Percentiles rank a stretch among this genome's conserved stretches.
Conservation (phyloP, 768 basidiomycete species). For the Sistotremastrum niveocremeum region DNA sequence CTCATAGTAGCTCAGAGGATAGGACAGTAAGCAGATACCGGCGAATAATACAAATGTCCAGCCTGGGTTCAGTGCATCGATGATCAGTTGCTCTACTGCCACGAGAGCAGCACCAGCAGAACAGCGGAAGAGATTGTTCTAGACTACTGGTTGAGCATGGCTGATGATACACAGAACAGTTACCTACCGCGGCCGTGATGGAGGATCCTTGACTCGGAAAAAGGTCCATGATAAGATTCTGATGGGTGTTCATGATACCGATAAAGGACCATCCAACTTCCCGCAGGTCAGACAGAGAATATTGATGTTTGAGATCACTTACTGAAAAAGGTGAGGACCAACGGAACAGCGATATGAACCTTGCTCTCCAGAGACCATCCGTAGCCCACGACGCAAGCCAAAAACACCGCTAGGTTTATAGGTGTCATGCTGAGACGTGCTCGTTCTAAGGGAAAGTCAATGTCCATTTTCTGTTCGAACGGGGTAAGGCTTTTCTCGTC, state of each 20-base stretch:
- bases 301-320: neutral
- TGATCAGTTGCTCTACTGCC: slow-evolving; percentile 2
- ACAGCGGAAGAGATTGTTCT: slow-evolving; percentile 4
- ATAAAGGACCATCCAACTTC: neutral
- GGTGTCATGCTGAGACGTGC: slow-evolving; percentile 13
- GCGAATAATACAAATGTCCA: slow-evolving; percentile 4
- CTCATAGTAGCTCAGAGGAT: neutral
- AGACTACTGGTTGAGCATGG: neutral
- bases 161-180: neutral
- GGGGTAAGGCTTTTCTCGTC: neutral
- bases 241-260: slow-evolving; percentile 1
- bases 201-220: slow-evolving; percentile 5
- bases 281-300: neutral
- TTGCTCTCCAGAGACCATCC: slow-evolving; percentile 14
- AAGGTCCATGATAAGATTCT: slow-evolving; percentile 4
- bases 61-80: slow-evolving; percentile 2
- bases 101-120: slow-evolving; percentile 1
- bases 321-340: slow-evolving; percentile 17
- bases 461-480: slow-evolving; percentile 12
- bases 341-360: slow-evolving; percentile 12
- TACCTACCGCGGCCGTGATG: slow-evolving; percentile 3
- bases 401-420: slow-evolving; percentile 6
- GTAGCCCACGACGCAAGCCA: slow-evolving; percentile 9
- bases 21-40: slow-evolving; percentile 2
- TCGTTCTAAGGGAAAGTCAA: slow-evolving; percentile 14